Conservation (phyloP, 495 filamentous ascomycete genomes). For the Penicillium crystallinum region DNA sequence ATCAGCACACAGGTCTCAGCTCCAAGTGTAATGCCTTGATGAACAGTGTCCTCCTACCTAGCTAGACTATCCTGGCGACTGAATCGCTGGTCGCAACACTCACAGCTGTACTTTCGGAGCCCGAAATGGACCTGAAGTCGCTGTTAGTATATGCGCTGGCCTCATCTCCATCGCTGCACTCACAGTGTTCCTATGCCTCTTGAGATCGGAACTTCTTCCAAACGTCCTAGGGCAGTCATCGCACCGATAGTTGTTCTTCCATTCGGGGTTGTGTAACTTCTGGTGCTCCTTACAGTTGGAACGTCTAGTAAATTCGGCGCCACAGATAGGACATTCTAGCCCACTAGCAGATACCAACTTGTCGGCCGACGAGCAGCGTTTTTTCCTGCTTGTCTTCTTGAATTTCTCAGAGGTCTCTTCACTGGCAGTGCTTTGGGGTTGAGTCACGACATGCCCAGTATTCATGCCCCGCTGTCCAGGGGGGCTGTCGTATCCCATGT, state of each 20-base stretch:
- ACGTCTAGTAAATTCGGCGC: conserved; percentile 73
- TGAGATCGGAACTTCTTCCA: conserved; percentile 72
- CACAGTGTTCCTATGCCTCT: conserved; percentile 76
- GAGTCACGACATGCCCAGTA: not conserved
- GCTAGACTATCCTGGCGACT: not conserved
- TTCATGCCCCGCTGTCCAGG: not conserved
- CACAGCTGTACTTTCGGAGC: not conserved
- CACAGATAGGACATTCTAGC: conserved; percentile 70
- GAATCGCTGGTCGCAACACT: not conserved
- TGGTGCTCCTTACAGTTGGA: conserved; percentile 91
- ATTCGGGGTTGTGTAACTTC: conserved; percentile 78
- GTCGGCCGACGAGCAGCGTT: not conserved
- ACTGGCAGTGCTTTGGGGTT: not conserved
- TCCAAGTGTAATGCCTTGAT: not conserved
- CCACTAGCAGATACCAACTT: conserved; percentile 34
- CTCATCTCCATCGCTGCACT: conserved; percentile 18
- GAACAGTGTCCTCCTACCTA: not conserved
- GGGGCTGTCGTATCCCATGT: not conserved
- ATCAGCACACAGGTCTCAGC: not conserved
- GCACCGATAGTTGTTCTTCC: conserved; percentile 67
- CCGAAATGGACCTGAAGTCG: conserved; percentile 61
- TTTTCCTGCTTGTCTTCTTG: not conserved
- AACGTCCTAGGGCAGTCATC: conserved; percentile 46
- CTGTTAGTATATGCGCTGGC: not conserved
- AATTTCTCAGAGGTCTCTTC: not conserved